phyloP scores from a whole-genome alignment of 2,329 filamentous ascomycete species.

The Teratosphaeriaceae sp. region DNA sequence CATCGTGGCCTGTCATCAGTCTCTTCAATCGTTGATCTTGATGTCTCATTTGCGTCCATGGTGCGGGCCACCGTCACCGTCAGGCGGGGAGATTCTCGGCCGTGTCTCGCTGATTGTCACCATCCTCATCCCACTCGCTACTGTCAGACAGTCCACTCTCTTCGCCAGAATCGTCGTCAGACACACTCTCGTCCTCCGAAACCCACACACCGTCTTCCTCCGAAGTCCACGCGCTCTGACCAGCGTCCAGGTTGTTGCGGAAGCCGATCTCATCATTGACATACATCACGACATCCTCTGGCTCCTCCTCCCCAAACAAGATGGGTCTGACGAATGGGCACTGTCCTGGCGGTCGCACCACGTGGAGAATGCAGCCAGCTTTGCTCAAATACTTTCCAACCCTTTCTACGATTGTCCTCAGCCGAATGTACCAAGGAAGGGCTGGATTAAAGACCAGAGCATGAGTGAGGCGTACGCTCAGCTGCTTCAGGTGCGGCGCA shows the following conservation, averaged over 20 bases:
- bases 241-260: too few species aligned
- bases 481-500: background rate
- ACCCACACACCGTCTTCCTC: background rate
- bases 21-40: too few species aligned
- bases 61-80: too few species aligned
- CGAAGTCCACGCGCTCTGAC: background rate
- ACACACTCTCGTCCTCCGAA: background rate
- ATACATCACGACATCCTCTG: conserved; percentile 1
- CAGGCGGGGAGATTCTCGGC: background rate
- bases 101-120: background rate
- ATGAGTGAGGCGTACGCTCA: background rate
- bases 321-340: conserved; percentile 2
- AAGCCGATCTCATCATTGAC: conserved; percentile 1
- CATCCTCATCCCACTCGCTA: background rate
- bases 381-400: background rate
- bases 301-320: conserved; percentile 3
- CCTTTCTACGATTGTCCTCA: background rate
- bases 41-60: too few species aligned
- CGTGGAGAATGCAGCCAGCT: background rate
- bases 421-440: background rate
- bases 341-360: background rate
- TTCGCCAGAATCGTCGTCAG: background rate
- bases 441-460: background rate
- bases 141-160: background rate
- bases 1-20: too few species aligned